Base-by-base conservation (phyloP, 371 early-diverging fungal species). In the Lichtheimia ramosa region DNA sequence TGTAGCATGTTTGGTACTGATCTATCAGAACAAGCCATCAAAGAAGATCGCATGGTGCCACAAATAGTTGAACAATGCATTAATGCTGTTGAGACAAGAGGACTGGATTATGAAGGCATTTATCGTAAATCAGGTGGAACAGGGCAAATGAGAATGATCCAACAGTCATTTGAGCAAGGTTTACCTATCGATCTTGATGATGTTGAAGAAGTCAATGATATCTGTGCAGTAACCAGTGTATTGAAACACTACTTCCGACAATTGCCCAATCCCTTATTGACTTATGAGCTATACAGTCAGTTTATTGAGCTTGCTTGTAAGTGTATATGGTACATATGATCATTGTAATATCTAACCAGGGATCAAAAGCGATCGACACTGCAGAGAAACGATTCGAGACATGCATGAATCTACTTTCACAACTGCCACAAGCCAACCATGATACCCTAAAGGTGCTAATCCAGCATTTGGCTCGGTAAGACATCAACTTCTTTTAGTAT, bases 161-260 rank as follows among this genome's bases (percentile, higher is more conserved):
- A 84, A 46, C 65, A 64, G 0, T 64, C 78, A 5, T 80, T 83
- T 56, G 81, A 86, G 40, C 61, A 70, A 13, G 82, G 82, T 8
- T 70, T 74, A 15, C 62, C 77, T 1, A 62, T 84, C 12, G 79
- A 87, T 58, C 57, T 91, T 16, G 74, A 71, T 50, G 80, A 84
- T 52, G 68, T 77, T 7, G 73, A 77, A 12, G 62, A 77, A 21
- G 75, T 83, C 55, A 82, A 83, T 61, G 88, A 86, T 64, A 86
- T 89, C 50, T 82, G 85, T 51, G 83, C 88, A 15, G 83, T 96
- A 15, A 96, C 98, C 3, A 94, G 96, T 58, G 85, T 98, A 16
- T 73, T 98, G 59, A 97, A 96, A 69, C 96, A 95, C 67, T 98
- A 95, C 59, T 84, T 98, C 53, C 85, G 98, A 46, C 92, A 93